Percentiles rank a stretch among this genome's conserved stretches.
Evolutionary conservation across 306 rosid species (phyloP).

Genomic region (Corylus avellana): DNA sequence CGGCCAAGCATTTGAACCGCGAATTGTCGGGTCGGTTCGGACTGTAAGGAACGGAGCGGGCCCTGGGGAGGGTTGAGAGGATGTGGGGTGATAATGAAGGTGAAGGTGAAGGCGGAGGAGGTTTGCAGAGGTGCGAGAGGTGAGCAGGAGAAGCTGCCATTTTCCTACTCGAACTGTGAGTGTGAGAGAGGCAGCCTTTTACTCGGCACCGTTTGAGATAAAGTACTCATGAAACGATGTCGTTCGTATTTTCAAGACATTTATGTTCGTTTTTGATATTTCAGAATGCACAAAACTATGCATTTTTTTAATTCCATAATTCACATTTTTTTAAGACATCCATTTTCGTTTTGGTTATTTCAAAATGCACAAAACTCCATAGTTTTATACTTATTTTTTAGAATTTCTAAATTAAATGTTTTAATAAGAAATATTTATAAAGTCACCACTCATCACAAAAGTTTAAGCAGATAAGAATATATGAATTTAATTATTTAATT

Average conservation of each 20-base stretch:
- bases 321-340: no score
- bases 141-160: constrained; percentile 56
- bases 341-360: no score
- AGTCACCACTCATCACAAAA: no score
- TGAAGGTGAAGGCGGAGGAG: constrained; percentile 20
- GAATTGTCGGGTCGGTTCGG: constrained; percentile 15
- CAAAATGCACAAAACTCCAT: no score
- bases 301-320: no score
- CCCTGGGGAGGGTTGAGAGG: constrained; percentile 17
- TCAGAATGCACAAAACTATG: no score
- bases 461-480: no score
- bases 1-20: constrained; percentile 70
- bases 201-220: background rate
- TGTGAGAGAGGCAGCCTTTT: background rate
- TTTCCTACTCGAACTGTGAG: background rate
- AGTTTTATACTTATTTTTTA: no score
- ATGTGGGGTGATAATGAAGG: constrained; percentile 10
- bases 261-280: no score
- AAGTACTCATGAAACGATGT: background rate
- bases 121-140: constrained; percentile 42
- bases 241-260: background rate
- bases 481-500: no score
- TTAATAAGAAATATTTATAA: no score
- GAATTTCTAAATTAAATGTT: no score
- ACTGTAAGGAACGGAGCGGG: background rate